Base-by-base conservation (phyloP, 163 green algal genomes). In the Chlamydomonas reinhardtii region DNA sequence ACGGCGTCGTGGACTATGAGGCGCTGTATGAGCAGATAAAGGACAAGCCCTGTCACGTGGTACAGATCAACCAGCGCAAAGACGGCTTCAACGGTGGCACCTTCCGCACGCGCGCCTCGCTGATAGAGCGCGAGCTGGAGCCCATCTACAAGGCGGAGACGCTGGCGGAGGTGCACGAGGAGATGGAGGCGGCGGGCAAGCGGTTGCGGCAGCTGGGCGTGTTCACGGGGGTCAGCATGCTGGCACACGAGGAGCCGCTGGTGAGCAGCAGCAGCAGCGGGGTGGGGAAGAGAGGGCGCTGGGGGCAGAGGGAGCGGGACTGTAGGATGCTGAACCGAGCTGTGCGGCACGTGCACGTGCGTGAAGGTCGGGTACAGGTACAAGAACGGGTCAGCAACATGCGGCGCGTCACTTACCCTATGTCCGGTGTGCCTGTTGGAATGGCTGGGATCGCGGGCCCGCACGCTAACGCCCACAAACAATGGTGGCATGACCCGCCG, bases 141-240 rank as follows among this genome's bases (percentile, higher is more conserved):
- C 76, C 73, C 15, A 78, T 85, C 43, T 71, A 89, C 39, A 80
- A 90, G 2, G 91, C 90, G 2, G 27, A 81, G 27, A 96, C 92
- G 1, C 74, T 97, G 65, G 93, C 96, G 32, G 93, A 97, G 61
- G 92, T 97, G 56, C 91, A 95, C 65, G 74, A 92, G 17, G 89
- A 85, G 9, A 68, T 96, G 48, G 76, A 94, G 43, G 90, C 93
- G 32, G 90, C 90, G 17, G 90, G 93, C 25, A 73, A 81, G 4
- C 83, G 93, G 65, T 79, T 97, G 29, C 91, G 93, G 83, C 83
- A 85, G 72, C 88, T 97, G 69, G 90, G 90, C 54, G 86, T 95
- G 4, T 97, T 96, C 87, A 89, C 91, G 20, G 79, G 34, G 0
- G 78, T 97, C 14, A 89, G 96, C 31, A 81, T 96, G 24, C 69